Conservation (phyloP, 2,329 filamentous ascomycete genomes). For the Dryadomyces quercivorus region DNA sequence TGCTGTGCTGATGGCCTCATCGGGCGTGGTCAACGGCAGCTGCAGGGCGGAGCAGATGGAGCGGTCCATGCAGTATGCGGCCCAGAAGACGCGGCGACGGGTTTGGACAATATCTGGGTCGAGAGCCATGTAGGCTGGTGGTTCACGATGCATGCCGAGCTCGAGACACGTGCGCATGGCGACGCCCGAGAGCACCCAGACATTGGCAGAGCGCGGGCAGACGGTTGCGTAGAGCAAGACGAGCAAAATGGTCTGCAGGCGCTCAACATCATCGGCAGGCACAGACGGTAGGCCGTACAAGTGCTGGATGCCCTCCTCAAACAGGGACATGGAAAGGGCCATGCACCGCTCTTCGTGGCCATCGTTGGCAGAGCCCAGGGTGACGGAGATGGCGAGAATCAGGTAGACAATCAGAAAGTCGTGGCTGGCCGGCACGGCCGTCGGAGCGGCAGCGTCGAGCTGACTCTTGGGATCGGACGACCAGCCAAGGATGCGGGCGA, state of each 20-base stretch:
- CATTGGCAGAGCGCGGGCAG: constrained; percentile 10
- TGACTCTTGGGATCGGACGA: constrained; percentile 11
- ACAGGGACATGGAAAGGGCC: constrained; percentile 18
- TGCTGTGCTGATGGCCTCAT: constrained; percentile 5
- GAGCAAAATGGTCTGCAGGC: constrained; percentile 10
- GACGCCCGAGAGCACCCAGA: constrained; percentile 12
- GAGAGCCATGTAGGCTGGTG: neutral
- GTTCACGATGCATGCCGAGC: constrained; percentile 8
- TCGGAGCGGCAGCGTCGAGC: neutral
- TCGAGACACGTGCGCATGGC: constrained; percentile 12
- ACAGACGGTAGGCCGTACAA: constrained; percentile 17
- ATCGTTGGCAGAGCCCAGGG: constrained; percentile 18
- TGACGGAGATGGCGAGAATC: constrained; percentile 19
- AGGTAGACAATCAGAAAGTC: constrained; percentile 21
- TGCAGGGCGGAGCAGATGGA: constrained; percentile 10
- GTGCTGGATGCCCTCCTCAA: constrained; percentile 21
- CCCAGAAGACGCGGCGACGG: constrained; percentile 9
- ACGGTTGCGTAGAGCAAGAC: constrained; percentile 11
- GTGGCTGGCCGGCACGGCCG: constrained; percentile 14
- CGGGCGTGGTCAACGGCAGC: constrained; percentile 8
- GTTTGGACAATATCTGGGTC: neutral
- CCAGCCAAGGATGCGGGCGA: neutral
- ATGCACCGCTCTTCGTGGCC: constrained; percentile 20
- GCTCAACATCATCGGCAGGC: constrained; percentile 11
- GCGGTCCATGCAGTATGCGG: constrained; percentile 11